Evolutionary conservation across 2,329 filamentous ascomycete species (phyloP), one percentile per base, ranked within the genome.

Genomic region (Colletotrichum shisoi): DNA sequence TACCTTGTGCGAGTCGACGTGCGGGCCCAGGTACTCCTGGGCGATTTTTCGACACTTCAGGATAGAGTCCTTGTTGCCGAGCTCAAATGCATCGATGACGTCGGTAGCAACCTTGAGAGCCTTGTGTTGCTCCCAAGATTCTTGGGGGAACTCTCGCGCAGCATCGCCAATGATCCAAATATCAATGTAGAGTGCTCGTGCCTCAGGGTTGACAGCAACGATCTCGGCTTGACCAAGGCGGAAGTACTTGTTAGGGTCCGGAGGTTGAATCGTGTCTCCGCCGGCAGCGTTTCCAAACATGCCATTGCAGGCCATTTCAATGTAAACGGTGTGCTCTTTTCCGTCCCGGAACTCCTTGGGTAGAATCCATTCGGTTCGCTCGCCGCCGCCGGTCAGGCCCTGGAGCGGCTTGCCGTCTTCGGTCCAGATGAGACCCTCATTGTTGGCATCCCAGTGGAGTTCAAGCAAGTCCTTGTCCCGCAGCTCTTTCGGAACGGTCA

Each of bases 241-340:
- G 77, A 91, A 99, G 76, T 91, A 91, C 73, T 85, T 91, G 81
- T 97, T 88, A n/a, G 92, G 91, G 67, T 91, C 84, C 0, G 95
- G 95, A 15, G 95, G 93, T 76, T 96, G 92, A 72, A 97, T 98
- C 39, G 85, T 88, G 76, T 96, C 92, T 31, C 92, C 93, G 21
- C 90, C 90, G 0, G 90, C 85, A 0, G 93, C 91, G 76, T 97
- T 97, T 72, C 95, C 95, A 80, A 98, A 98, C 94, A 98, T 98
- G 78, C 90, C 89, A 77, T 99, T 99, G 80, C 95, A 98, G 21
- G 95, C 95, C 92, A 98, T 97, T 81, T 99, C 95, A 71, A 99
- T 90, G 78, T 97, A 99, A 73, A 99, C 91, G 19, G 85, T 88
- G 77, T 98, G 94, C 73, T 93, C 87, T 76, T 94, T 89, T 60